phyloP scores from a whole-genome alignment of 805 yeast species.

The Debaryomyces maramus region DNA sequence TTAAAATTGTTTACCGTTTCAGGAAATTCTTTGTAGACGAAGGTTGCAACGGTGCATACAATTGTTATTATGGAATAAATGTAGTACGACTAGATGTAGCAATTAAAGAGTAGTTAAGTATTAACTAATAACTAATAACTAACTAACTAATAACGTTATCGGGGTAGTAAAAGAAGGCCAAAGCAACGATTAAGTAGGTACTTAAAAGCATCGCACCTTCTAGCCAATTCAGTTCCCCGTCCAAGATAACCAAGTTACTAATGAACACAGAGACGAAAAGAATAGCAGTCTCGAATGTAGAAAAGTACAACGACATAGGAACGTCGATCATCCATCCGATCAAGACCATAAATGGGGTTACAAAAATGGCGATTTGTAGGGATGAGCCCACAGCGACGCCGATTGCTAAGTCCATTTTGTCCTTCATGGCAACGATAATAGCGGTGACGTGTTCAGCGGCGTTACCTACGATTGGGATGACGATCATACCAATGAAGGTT shows the following conservation, averaged over 20 bases:
- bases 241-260: conserved; percentile 81
- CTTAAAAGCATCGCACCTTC: conserved; percentile 93
- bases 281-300: conserved; percentile 91
- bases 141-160: conserved; percentile 31
- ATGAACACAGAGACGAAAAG: conserved; percentile 87
- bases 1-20: too few species aligned
- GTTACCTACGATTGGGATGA: conserved; percentile 95
- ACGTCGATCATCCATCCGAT: conserved; percentile 90
- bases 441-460: conserved; percentile 99
- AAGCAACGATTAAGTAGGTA: conserved; percentile 81
- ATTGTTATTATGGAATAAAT: too few species aligned
- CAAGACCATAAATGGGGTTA: conserved; percentile 92
- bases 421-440: conserved; percentile 88
- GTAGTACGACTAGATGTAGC: too few species aligned
- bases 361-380: conserved; percentile 90
- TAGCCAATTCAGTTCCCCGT: conserved; percentile 95
- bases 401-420: conserved; percentile 95
- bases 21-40: too few species aligned
- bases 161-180: conserved; percentile 90
- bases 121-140: too few species aligned
- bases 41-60: too few species aligned
- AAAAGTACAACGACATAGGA: conserved; percentile 90
- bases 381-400: conserved; percentile 97
- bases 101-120: too few species aligned
- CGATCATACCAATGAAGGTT: conserved; percentile 90